Evolutionary conservation across 495 filamentous ascomycete species (phyloP), one percentile per base, ranked within the genome.

Genomic region (Trichoderma gamsii): DNA sequence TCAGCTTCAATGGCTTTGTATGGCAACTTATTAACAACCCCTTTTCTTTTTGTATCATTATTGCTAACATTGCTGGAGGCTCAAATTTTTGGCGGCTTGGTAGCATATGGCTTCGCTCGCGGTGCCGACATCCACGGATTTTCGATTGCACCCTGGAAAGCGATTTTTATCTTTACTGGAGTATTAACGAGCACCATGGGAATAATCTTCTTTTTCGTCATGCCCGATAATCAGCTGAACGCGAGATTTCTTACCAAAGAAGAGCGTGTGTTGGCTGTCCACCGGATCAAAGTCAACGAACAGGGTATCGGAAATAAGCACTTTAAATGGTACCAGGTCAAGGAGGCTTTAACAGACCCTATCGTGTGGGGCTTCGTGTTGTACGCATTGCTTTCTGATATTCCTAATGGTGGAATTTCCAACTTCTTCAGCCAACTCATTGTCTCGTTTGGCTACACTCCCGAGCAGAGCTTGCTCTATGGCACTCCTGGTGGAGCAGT

Each of bases 341-440:
- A 76, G 2, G 88, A 89, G 66, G 86, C 87, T 0, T 72, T 82
- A 15, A 66, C 73, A 64, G 87, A 89, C 68, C 80, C 83, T 21
- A 89, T 87, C 68, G 73, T 85, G 0, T 88, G 86, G 71, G 56
- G 56, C 1, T 89, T 90, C 72, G 83, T 86, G 46, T 82, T 89
- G 65, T 89, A 84, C 69, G 84, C 86, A 2, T 73, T 87, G 23
- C 79, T 87, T 64, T 83, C 81, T 8, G 83, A 88, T 27, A 32
- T 52, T 67, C 49, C 43, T 56, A 51, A 49, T 78, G 82, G 88
- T 25, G 89, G 88, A 15, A 82, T 92, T 63, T 84, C 78, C 38
- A 92, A 90, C 69, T 92, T 91, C 76, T 91, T 91, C 77, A 87
- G 81, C 65, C 88, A 90, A 74, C 81, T 87, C 25, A 86, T 87